These are phyloP conservation scores for Dentipellis fragilis DNA, from an alignment of 768 basidiomycete species.

Conservation along the genomic window DNA sequence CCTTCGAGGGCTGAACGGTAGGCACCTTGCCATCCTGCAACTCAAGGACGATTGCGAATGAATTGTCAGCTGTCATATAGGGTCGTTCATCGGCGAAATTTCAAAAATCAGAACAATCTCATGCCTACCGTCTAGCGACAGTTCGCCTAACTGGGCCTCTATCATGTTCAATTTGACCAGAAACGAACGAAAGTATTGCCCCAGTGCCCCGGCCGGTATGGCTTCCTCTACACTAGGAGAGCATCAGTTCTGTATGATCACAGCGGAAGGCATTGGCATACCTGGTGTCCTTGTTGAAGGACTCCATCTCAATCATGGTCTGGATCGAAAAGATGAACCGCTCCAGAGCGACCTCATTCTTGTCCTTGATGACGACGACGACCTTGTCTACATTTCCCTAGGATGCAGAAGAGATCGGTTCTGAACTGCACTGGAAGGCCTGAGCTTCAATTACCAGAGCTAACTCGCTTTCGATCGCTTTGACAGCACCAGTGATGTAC, in stretches of 20 bases:
- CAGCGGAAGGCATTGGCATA: slow-evolving; percentile 19
- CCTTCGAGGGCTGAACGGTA: slow-evolving; percentile 38
- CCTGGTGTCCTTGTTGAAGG: slow-evolving; percentile 63
- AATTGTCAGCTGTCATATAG: slow-evolving; percentile 45
- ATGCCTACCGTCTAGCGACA: slow-evolving; percentile 40
- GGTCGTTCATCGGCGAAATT: neutral
- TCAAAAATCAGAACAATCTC: slow-evolving; percentile 1
- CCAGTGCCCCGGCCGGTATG: slow-evolving; percentile 51
- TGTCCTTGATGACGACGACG: slow-evolving; percentile 77
- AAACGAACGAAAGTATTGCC: slow-evolving; percentile 75
- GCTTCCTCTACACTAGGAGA: slow-evolving; percentile 56
- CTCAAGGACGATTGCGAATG: slow-evolving; percentile 79
- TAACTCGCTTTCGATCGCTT: slow-evolving; percentile 74
- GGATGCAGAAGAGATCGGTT: neutral
- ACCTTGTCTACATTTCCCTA: slow-evolving; percentile 77
- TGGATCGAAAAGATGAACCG: slow-evolving; percentile 85
- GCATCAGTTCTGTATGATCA: neutral
- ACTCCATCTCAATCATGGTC: slow-evolving; percentile 65
- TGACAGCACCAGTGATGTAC: slow-evolving; percentile 83
- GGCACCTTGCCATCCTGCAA: slow-evolving; percentile 59
- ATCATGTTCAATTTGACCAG: slow-evolving; percentile 73
- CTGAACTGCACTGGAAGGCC: neutral
- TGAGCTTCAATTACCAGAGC: slow-evolving; percentile 31
- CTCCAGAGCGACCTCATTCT: slow-evolving; percentile 74
- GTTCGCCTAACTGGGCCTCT: slow-evolving; percentile 56